These are phyloP conservation scores for Trypanosoma melophagium DNA, from an alignment of 208 protist genomes.

Conservation along the genomic window DNA sequence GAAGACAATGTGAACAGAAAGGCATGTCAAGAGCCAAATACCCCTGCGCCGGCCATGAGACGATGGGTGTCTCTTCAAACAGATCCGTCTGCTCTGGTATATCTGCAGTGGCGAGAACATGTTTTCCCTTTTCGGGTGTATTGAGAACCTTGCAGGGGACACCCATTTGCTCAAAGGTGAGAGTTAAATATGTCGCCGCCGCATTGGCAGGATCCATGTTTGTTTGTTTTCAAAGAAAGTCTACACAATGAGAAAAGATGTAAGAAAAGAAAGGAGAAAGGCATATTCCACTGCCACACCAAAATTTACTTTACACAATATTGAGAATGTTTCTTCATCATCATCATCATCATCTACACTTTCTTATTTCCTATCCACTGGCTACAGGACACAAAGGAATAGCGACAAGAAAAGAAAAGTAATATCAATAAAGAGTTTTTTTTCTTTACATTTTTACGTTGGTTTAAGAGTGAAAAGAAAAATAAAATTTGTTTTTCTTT, in stretches of 20 bases:
- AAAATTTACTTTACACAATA: too few species aligned
- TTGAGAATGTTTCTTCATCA: too few species aligned
- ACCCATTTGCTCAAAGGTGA: slow-evolving; percentile 51
- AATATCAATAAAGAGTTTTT: too few species aligned
- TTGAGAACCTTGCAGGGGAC: slow-evolving; percentile 56
- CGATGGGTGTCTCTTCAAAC: slow-evolving; percentile 74
- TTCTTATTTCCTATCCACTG: too few species aligned
- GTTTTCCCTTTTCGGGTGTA: slow-evolving; percentile 54
- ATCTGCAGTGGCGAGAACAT: slow-evolving; percentile 51
- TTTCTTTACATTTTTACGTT: too few species aligned
- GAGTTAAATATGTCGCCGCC: slow-evolving; percentile 53
- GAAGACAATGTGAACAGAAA: slow-evolving; percentile 78
- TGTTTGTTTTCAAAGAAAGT: not conserved
- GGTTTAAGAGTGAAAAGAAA: too few species aligned
- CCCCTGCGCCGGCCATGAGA: slow-evolving; percentile 60
- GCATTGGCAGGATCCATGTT: slow-evolving; percentile 54
- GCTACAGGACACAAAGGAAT: too few species aligned
- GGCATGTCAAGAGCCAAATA: slow-evolving; percentile 36
- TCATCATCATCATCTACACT: too few species aligned
- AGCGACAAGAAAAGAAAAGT: too few species aligned
- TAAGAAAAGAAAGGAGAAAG: slow-evolving; percentile 12
- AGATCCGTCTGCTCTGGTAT: slow-evolving; percentile 42
- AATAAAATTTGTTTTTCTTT: too few species aligned
- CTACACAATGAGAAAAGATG: not conserved
- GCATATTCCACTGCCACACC: too few species aligned